Evolutionary conservation across 805 yeast species (phyloP).

Genomic region (Candida loeiensis): DNA sequence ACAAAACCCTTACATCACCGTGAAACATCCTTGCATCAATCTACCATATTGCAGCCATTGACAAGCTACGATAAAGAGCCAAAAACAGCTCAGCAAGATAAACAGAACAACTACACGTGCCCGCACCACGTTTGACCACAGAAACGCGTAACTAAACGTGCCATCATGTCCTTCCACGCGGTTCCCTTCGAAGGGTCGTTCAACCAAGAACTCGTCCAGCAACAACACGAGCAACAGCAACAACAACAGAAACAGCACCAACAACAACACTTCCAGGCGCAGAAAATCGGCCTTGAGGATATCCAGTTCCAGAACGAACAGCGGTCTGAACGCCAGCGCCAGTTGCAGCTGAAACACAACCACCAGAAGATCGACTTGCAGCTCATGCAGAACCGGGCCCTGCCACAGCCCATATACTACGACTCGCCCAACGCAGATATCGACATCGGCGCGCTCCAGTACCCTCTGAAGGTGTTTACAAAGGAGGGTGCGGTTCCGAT

Average conservation of each 20-base stretch:
- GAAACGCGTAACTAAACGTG: not conserved
- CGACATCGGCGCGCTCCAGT: conserved; percentile 2
- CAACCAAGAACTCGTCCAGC: conserved; percentile 7
- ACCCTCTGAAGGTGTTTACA: conserved; percentile 5
- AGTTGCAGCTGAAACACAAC: conserved; percentile 7
- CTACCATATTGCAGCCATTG: not conserved
- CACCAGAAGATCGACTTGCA: conserved; percentile 10
- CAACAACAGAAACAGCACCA: conserved; percentile 10
- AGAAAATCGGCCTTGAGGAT: conserved; percentile 3
- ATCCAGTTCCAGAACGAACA: conserved; percentile 5
- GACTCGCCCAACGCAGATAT: conserved; percentile 3
- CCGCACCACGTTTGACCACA: too few species aligned
- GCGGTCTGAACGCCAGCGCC: conserved; percentile 9
- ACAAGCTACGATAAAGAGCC: not conserved
- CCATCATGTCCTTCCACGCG: conserved; percentile 7
- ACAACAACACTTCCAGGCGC: conserved; percentile 7
- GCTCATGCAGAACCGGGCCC: conserved; percentile 6
- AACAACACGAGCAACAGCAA: conserved; percentile 8
- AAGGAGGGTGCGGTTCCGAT: conserved; percentile 3
- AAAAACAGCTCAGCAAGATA: not conserved
- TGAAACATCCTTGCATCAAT: conserved; percentile 9
- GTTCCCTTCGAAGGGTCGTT: conserved; percentile 5
- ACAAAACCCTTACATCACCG: conserved; percentile 5
- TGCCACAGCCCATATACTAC: conserved; percentile 3
- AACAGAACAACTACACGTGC: too few species aligned